A percentile compares a stretch with the other conserved stretches of the same genome.
phyloP scores from a whole-genome alignment of 2,329 filamentous ascomycete genomes.

The Coniella lustricola region DNA sequence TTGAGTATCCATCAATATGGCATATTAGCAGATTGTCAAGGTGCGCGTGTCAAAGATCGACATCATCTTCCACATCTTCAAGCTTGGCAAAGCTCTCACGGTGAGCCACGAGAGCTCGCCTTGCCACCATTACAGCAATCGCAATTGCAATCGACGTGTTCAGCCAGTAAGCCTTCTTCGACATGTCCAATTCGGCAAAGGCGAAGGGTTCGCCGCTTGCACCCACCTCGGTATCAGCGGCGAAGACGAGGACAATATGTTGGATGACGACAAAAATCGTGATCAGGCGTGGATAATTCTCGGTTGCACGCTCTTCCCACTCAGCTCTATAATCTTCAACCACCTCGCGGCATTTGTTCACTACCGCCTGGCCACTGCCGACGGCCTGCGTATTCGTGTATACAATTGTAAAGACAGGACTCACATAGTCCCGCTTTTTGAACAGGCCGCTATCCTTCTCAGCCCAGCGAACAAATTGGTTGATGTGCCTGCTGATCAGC shows the following conservation, averaged over 20 bases:
- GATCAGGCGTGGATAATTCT: slow-evolving; percentile 24
- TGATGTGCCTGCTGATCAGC: slow-evolving; percentile 24
- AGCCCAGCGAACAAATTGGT: slow-evolving; percentile 27
- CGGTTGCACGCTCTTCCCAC: slow-evolving; percentile 10
- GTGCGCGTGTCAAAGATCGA: slow-evolving; percentile 17
- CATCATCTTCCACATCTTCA: slow-evolving; percentile 17
- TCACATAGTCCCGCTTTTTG: slow-evolving; percentile 12
- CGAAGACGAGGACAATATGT: slow-evolving; percentile 39
- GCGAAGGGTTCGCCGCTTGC: slow-evolving; percentile 17
- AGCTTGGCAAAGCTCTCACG: slow-evolving; percentile 9
- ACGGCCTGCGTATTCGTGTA: background rate
- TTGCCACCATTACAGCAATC: slow-evolving; percentile 28
- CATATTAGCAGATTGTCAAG: background rate
- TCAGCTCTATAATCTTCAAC: slow-evolving; percentile 15
- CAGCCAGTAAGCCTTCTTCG: slow-evolving; percentile 27
- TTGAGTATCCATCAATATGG: background rate
- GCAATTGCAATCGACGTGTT: slow-evolving; percentile 29
- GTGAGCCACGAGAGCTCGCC: slow-evolving; percentile 20
- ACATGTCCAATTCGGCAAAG: slow-evolving; percentile 26
- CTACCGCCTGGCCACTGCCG: background rate
- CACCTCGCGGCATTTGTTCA: slow-evolving; percentile 6
- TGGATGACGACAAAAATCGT: slow-evolving; percentile 40
- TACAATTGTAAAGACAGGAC: slow-evolving; percentile 11
- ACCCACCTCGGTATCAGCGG: slow-evolving; percentile 31
- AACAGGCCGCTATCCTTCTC: slow-evolving; percentile 25